phyloP scores from a whole-genome alignment of 2,329 filamentous ascomycete genomes.

The Claviceps sp. region DNA sequence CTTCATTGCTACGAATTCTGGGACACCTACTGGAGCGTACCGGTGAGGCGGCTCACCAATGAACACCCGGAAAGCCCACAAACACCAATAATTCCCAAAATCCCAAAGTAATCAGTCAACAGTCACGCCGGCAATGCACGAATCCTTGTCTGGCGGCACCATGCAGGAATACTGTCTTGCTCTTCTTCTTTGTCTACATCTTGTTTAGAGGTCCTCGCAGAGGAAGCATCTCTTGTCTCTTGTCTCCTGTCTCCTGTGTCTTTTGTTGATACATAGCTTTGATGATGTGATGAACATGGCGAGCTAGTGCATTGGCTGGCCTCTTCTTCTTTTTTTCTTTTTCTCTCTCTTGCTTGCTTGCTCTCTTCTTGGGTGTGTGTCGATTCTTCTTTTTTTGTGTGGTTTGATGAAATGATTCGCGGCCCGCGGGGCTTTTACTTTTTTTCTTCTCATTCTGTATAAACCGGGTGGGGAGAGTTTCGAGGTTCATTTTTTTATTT shows the following conservation, averaged over 20 bases:
- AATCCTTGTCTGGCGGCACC: not conserved
- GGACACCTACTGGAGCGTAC: conserved; percentile 29
- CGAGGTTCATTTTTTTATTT: too few species aligned
- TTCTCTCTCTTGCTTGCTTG: not conserved
- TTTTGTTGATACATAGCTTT: conserved; percentile 9
- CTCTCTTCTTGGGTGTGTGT: not conserved
- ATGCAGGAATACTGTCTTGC: not conserved
- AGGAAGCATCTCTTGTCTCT: not conserved
- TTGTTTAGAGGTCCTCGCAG: not conserved
- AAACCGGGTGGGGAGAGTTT: not conserved
- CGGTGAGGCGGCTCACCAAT: conserved; percentile 26
- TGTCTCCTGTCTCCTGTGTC: conserved; percentile 6
- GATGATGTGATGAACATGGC: conserved; percentile 13
- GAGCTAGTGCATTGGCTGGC: not conserved
- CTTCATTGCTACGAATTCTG: conserved; percentile 20
- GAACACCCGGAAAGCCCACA: not conserved
- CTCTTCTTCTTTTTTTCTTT: not conserved
- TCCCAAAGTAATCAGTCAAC: conserved; percentile 1
- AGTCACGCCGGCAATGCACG: conserved; percentile 14
- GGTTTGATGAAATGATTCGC: conserved; percentile 3
- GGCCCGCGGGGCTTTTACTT: not conserved
- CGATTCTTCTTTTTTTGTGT: not conserved
- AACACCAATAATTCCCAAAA: too few species aligned
- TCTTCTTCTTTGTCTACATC: too few species aligned
- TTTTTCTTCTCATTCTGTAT: conserved; percentile 1